Percentiles rank a stretch among this genome's conserved stretches.
Conservation (phyloP, 345 rosid species). For the Brassica rapa region DNA sequence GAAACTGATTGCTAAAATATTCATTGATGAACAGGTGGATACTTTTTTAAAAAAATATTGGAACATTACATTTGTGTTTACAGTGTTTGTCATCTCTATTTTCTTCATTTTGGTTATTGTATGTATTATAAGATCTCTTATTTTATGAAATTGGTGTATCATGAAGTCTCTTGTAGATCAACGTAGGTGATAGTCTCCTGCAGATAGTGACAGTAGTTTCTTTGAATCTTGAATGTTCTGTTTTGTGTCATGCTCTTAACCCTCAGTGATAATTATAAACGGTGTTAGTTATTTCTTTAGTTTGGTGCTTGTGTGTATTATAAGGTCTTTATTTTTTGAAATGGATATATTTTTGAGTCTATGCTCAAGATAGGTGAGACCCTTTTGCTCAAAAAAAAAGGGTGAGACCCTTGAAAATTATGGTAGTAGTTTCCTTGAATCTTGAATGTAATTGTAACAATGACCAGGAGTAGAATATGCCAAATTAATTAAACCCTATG, state of each 20-base stretch:
- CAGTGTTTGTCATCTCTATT: not conserved
- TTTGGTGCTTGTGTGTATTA: not conserved
- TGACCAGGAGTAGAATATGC: not conserved
- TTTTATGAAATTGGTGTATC: not conserved
- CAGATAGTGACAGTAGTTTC: not conserved
- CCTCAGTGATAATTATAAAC: not conserved
- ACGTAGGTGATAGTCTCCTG: not conserved
- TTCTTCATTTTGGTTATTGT: not conserved
- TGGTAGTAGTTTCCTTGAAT: too few relatives aligned
- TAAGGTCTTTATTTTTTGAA: too few relatives aligned
- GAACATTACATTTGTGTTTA: not conserved
- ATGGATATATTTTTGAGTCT: too few relatives aligned
- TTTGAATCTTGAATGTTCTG: not conserved
- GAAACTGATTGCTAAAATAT: not conserved
- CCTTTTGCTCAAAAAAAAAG: too few relatives aligned
- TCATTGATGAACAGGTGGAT: not conserved
- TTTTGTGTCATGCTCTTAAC: not conserved
- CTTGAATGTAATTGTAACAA: constrained; percentile 13
- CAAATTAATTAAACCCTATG: not conserved
- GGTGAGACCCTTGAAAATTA: too few relatives aligned
- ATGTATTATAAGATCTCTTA: not conserved
- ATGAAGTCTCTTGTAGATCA: not conserved
- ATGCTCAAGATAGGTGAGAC: too few relatives aligned
- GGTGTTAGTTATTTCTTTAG: not conserved
- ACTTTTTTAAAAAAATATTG: not conserved